phyloP scores from a whole-genome alignment of 768 basidiomycete species.

The Fomitopsis pulvina region DNA sequence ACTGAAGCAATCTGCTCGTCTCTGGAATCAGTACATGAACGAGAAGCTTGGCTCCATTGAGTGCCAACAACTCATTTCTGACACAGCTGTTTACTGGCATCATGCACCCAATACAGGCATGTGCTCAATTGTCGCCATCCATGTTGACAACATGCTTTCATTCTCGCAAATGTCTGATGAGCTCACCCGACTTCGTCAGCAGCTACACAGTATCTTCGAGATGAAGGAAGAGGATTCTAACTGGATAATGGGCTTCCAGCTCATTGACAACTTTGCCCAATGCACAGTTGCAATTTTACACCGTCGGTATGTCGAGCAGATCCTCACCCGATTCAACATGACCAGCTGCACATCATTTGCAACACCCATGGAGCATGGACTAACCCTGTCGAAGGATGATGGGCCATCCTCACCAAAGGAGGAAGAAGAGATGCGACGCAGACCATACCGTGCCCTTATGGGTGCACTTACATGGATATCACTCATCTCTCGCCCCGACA shows the following conservation, averaged over 20 bases:
- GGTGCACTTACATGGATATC: slow-evolving; percentile 19
- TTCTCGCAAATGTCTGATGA: not conserved
- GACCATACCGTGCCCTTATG: slow-evolving; percentile 16
- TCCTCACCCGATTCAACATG: too few species aligned
- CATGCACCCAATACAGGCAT: not conserved
- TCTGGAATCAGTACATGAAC: slow-evolving; percentile 27
- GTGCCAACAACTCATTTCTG: not conserved
- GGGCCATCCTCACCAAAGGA: too few species aligned
- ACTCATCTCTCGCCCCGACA: slow-evolving; percentile 31
- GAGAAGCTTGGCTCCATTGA: slow-evolving; percentile 5
- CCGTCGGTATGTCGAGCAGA: too few species aligned
- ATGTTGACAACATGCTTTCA: slow-evolving; percentile 13
- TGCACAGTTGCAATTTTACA: too few species aligned
- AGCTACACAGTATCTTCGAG: not conserved
- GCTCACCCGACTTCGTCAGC: not conserved
- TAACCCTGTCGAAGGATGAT: too few species aligned
- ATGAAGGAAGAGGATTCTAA: not conserved
- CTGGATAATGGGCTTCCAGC: too few species aligned
- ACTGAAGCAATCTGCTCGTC: slow-evolving; percentile 25
- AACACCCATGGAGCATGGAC: too few species aligned
- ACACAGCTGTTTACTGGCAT: slow-evolving; percentile 1
- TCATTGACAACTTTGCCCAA: too few species aligned
- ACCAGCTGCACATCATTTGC: too few species aligned
- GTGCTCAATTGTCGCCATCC: slow-evolving; percentile 6
- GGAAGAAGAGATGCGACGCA: slow-evolving; percentile 10